Base-by-base conservation (phyloP, 495 filamentous ascomycete genomes). In the Penicillium silybi region DNA sequence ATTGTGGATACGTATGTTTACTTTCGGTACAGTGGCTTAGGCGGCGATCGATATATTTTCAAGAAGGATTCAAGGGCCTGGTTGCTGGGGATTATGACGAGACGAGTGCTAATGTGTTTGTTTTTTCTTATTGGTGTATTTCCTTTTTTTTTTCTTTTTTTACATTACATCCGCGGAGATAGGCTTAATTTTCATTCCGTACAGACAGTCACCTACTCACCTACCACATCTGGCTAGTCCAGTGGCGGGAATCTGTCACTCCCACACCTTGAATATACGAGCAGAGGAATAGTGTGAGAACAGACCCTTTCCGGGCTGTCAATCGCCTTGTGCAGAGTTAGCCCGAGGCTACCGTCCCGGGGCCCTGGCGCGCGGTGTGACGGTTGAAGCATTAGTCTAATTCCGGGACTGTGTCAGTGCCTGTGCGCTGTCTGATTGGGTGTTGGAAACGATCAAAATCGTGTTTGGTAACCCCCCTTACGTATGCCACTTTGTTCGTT, bases 291-390 rank as follows among this genome's bases (percentile, higher is more conserved):
- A 29, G 26, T 8, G 26, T 29, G 29, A 32, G 29, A 13, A 32
- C 9, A 32, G 29, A 32, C 10, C 29, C 10, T 29, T 13, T 32
- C 3, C 13, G 9, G 29, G 9, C 29, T 32, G 29, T 32, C 29
- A 29, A 32, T 11, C 8, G 29, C 13, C 11, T 32, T 32, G 29
- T 32, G 29, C 29, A 32, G 29, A 25, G 13, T 41, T 55, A 58
- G 52, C 58, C 43, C 34, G 39, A 46, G 19, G 34, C 54, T 54
- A 61, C 32, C 13, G 47, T 51, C 51, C 58, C 51, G 41, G 34
- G 44, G 23, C 19, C 50, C 54, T 48, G 58, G 54, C 51, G 41
- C 45, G 29, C 47, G 58, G 58, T 61, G 58, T 61, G 58, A 54
- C 54, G 47, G 41, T 48, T 46, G 47, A 46, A 52, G 58, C 58